These are phyloP conservation scores for Melaleuca alternifolia DNA, from an alignment of 345 rosid genomes.

Conservation along the genomic window DNA sequence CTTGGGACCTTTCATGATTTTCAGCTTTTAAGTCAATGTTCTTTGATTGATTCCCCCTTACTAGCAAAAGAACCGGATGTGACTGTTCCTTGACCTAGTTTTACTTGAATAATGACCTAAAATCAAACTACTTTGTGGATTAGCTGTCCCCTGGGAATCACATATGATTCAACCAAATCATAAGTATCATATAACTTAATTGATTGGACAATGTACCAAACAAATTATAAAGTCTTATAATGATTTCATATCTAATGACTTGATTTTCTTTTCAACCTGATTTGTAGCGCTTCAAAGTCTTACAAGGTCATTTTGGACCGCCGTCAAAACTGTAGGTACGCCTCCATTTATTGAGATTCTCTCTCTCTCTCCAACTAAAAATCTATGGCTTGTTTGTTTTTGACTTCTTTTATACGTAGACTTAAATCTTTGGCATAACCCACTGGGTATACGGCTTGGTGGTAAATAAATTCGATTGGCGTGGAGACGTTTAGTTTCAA, in stretches of 20 bases:
- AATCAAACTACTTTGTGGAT: background rate
- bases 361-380: background rate
- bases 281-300: background rate
- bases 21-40: background rate
- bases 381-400: background rate
- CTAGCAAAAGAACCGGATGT: rapidly evolving
- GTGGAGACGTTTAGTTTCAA: no score
- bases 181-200: background rate
- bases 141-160: background rate
- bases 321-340: background rate
- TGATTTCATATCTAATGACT: background rate
- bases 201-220: background rate
- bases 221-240: background rate
- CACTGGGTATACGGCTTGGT: no score
- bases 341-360: background rate
- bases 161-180: background rate
- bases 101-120: background rate
- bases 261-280: background rate
- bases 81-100: background rate
- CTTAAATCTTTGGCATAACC: background rate
- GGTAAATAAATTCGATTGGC: no score
- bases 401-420: background rate
- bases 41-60: background rate
- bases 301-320: background rate
- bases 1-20: background rate